A percentile compares a stretch with the other conserved stretches of the same genome.
phyloP scores from a whole-genome alignment of 768 basidiomycete species.

The Dictyophora rubrovolvata region DNA sequence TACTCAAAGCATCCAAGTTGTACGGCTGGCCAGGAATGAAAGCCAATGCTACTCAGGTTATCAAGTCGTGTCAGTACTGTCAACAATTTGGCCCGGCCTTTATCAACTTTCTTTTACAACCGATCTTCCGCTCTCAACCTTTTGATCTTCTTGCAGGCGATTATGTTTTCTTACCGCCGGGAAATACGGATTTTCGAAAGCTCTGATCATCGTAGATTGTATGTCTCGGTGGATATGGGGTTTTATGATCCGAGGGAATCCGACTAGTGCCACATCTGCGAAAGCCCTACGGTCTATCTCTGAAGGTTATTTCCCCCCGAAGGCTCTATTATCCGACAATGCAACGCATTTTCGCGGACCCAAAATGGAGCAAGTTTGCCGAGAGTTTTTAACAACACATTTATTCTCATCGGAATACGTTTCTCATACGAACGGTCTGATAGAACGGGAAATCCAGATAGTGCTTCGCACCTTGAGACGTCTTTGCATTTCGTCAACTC shows the following conservation, averaged over 20 bases:
- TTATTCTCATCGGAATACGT: slow-evolving; percentile 6
- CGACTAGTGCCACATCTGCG: slow-evolving; percentile 1
- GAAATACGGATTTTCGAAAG: slow-evolving; percentile 23
- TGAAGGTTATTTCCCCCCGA: not conserved
- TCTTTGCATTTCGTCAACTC: not conserved
- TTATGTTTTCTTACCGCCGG: slow-evolving; percentile 25
- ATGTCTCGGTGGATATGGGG: slow-evolving; percentile 18
- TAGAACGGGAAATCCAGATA: slow-evolving; percentile 6
- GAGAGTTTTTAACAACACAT: not conserved
- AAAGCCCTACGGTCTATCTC: not conserved
- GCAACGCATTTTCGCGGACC: slow-evolving; percentile 7
- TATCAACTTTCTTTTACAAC: slow-evolving; percentile 26
- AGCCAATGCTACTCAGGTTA: slow-evolving; percentile 10
- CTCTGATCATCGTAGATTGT: slow-evolving; percentile 23
- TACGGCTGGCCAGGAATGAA: slow-evolving; percentile 9
- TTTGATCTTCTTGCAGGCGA: slow-evolving; percentile 29
- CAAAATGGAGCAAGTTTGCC: slow-evolving; percentile 3
- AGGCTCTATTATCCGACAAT: slow-evolving; percentile 3
- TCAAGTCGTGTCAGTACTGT: slow-evolving; percentile 18
- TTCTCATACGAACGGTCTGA: slow-evolving; percentile 10
- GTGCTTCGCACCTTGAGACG: not conserved
- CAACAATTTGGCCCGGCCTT: slow-evolving; percentile 24
- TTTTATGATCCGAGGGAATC: slow-evolving; percentile 10
- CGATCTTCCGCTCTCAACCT: slow-evolving; percentile 26
- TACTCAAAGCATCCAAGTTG: not conserved